A percentile compares a stretch with the other conserved stretches of the same genome.
Conservation (phyloP, 768 basidiomycete genomes). For the Trametes coccinea region DNA sequence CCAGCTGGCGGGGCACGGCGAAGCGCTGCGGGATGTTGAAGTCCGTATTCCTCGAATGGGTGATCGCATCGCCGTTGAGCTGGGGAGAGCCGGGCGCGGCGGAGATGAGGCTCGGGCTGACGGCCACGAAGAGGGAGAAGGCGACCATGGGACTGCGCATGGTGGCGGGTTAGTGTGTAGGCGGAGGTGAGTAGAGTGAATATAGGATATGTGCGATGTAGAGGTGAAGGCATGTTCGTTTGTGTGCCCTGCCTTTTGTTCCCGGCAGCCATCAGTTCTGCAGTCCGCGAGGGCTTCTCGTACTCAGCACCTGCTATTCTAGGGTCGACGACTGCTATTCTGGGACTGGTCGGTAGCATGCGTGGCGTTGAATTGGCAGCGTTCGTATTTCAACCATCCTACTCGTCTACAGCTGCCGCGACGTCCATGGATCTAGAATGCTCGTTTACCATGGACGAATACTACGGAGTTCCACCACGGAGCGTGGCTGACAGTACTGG, state of each 20-base stretch:
- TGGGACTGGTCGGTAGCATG: background rate
- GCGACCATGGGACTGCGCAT: constrained; percentile 35
- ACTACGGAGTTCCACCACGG: too few relatives aligned
- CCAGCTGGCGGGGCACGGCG: background rate
- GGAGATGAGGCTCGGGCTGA: constrained; percentile 27
- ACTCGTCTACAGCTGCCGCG: background rate
- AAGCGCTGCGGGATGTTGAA: constrained; percentile 4
- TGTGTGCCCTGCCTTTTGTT: constrained; percentile 1
- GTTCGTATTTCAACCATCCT: background rate
- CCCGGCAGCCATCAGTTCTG: constrained; percentile 18
- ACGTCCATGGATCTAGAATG: too few relatives aligned
- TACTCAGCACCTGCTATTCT: constrained; percentile 22
- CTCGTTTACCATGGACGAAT: too few relatives aligned
- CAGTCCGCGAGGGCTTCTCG: constrained; percentile 30
- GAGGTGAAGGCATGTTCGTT: constrained; percentile 12
- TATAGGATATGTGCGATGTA: constrained; percentile 1
- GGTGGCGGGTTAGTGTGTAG: constrained; percentile 16
- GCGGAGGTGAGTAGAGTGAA: background rate
- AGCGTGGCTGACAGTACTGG: too few relatives aligned
- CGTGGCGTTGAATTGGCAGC: background rate
- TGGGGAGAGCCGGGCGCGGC: constrained; percentile 27
- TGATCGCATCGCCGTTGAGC: constrained; percentile 9
- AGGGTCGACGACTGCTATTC: constrained; percentile 11
- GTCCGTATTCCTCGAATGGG: constrained; percentile 13
- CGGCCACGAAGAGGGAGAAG: constrained; percentile 31